phyloP scores from a whole-genome alignment of 257 asterid species.

The Penstemon newberryi region DNA sequence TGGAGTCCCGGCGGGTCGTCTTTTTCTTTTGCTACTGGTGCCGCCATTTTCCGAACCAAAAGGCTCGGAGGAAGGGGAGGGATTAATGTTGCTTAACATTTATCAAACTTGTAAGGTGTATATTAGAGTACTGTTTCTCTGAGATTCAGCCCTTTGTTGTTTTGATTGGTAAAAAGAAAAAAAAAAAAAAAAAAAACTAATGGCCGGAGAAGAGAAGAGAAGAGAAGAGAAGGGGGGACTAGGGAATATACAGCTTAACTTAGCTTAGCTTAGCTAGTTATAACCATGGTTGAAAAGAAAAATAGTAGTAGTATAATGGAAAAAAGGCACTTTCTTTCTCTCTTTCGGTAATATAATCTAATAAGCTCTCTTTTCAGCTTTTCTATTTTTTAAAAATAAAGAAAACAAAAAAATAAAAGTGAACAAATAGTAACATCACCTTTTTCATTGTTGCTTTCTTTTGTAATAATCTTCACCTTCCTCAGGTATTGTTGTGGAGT shows the following conservation, averaged over 20 bases:
- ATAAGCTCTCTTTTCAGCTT: slow-evolving; percentile 55
- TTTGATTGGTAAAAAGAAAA: too few species aligned
- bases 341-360: slow-evolving; percentile 50
- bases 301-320: background rate
- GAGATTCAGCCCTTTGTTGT: too few species aligned
- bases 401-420: too few species aligned
- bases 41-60: slow-evolving; percentile 43
- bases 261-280: background rate
- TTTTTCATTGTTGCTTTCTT: slow-evolving; percentile 8
- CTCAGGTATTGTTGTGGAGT: slow-evolving; percentile 32
- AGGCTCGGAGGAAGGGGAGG: slow-evolving; percentile 42
- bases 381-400: slow-evolving; percentile 27
- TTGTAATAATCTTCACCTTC: slow-evolving; percentile 22
- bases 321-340: slow-evolving; percentile 49
- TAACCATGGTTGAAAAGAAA: slow-evolving; percentile 34
- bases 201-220: too few species aligned
- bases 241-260: slow-evolving; percentile 30
- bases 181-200: too few species aligned
- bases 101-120: too few species aligned
- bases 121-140: too few species aligned
- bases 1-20: slow-evolving; percentile 96
- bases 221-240: slow-evolving; percentile 11
- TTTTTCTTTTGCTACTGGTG: slow-evolving; percentile 50
- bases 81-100: slow-evolving; percentile 31
- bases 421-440: background rate